Evolutionary conservation across 306 rosid genomes (phyloP).

Genomic region (Echinosophora koreensis): DNA sequence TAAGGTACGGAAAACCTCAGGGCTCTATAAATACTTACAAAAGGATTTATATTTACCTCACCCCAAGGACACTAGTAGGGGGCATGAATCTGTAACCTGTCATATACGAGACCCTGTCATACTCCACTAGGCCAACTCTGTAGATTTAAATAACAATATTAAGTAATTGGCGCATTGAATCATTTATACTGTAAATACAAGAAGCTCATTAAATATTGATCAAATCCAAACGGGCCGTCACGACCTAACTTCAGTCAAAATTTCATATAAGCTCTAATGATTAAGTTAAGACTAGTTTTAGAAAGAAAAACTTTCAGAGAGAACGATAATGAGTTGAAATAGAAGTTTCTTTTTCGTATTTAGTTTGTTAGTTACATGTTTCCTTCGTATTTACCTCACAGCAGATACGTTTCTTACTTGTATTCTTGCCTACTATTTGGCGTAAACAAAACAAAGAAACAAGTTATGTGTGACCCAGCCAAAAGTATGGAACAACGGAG

Average conservation of each 20-base stretch:
- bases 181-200: too few relatives aligned
- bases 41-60: too few relatives aligned
- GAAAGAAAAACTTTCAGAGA: not conserved
- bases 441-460: too few relatives aligned
- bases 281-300: not conserved
- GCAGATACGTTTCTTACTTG: not conserved
- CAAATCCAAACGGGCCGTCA: not conserved
- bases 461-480: not conserved
- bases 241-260: not conserved
- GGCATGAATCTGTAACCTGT: too few relatives aligned
- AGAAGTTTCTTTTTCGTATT: slow-evolving; percentile 4
- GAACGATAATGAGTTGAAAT: not conserved
- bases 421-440: not conserved
- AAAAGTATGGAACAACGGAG: not conserved
- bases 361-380: not conserved
- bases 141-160: too few relatives aligned
- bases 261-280: not conserved
- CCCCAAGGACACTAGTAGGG: too few relatives aligned
- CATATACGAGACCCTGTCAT: too few relatives aligned
- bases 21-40: too few relatives aligned
- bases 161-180: too few relatives aligned
- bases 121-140: too few relatives aligned
- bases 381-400: not conserved
- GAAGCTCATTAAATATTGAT: too few relatives aligned
- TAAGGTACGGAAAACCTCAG: too few relatives aligned